A percentile compares a stretch with the other conserved stretches of the same genome.
phyloP scores from a whole-genome alignment of 73 alveolate species.

The Paramecium primaurelia region DNA sequence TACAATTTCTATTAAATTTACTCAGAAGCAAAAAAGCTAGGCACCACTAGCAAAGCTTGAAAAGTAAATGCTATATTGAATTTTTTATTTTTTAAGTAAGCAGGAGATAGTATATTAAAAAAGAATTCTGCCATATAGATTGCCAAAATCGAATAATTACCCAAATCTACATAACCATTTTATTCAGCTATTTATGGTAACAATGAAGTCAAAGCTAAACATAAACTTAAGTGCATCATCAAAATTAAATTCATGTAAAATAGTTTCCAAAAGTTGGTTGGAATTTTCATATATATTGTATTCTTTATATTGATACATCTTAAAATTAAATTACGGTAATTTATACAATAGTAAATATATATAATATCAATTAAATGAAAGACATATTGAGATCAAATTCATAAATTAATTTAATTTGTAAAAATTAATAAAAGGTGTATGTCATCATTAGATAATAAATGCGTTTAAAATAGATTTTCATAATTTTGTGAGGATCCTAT shows the following conservation, averaged over 20 bases:
- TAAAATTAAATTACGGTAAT: background rate
- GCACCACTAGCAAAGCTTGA: background rate
- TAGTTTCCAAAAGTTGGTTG: background rate
- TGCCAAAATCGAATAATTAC: background rate
- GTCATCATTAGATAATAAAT: too few relatives aligned
- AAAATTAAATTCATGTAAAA: background rate
- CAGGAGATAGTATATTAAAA: background rate
- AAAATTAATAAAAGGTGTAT: too few relatives aligned
- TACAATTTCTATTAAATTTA: background rate
- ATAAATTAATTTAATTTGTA: too few relatives aligned
- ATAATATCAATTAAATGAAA: too few relatives aligned
- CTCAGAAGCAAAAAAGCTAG: constrained; percentile 1
- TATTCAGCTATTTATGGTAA: background rate
- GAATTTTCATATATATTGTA: background rate
- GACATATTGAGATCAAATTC: too few relatives aligned
- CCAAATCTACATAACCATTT: background rate
- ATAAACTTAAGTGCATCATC: constrained; percentile 2
- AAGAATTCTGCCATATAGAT: background rate
- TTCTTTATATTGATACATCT: background rate
- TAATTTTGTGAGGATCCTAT: background rate
- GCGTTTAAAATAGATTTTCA: background rate
- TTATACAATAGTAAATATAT: background rate
- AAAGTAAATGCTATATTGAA: background rate
- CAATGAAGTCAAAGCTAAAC: background rate
- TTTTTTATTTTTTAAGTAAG: background rate